Base-by-base conservation (phyloP, 2,329 filamentous ascomycete species). In the Pseudonectria buxi region DNA sequence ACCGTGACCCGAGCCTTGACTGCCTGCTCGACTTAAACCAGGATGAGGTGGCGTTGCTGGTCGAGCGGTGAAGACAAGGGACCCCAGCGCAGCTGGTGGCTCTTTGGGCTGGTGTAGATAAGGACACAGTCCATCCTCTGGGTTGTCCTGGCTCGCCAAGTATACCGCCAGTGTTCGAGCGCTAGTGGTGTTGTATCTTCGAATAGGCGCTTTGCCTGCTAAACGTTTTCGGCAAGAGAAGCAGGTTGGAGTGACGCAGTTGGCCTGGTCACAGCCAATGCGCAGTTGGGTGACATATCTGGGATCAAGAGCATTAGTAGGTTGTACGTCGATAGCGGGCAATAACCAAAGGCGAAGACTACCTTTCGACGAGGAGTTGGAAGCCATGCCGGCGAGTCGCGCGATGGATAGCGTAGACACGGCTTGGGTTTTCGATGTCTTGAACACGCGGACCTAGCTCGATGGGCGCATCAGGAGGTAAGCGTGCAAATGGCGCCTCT, bases 251-350 rank as follows among this genome's bases (percentile, higher is more conserved):
- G 80, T 90, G 25, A 68, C 69, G 61, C 88, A 95, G 33, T 71
- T 67, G 35, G 71, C 65, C 45, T 74, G 76, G 43, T 76, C 77
- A 56, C 88, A 95, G 44, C 88, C 88, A 46, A 84, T 74, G 37
- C 87, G 77, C n/a, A 95, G 75, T 61, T 95, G 88, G 24, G 76
- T 68, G 32, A 89, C 78, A 55, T 85, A 94, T 51, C 85, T 90
- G 44, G 40, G 32, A 39, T 9, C 25, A n/a, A 10, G 26, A 37
- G 24, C 30, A 44, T 30, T 42, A 44, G 47, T 32, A 53, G 40
- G 27, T 25, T 33, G n/a, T n/a, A n/a, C n/a, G n/a, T n/a, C n/a
- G n/a, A n/a, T n/a, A n/a, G n/a, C n/a, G n/a, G n/a, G n/a, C n/a
- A n/a, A n/a, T n/a, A n/a, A n/a, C n/a, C n/a, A n/a, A n/a, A n/a